phyloP scores from a whole-genome alignment of 306 rosid genomes.

The Cicer bijugum region DNA sequence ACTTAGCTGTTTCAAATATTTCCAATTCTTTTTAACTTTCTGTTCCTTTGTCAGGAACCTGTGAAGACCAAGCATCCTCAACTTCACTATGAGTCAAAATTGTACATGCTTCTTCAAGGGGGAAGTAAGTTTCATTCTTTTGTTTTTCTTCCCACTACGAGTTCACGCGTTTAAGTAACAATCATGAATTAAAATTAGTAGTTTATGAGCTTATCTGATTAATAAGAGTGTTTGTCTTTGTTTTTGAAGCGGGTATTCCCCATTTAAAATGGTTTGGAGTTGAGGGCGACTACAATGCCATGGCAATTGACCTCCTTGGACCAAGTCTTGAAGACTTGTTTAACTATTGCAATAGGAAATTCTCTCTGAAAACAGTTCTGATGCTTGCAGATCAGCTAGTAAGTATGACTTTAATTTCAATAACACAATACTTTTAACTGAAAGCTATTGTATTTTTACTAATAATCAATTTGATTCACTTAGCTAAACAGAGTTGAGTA shows the following conservation, averaged over 20 bases:
- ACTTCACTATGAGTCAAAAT: constrained; percentile 95
- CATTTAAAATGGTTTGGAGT: constrained; percentile 97
- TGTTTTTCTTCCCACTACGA: constrained; percentile 15
- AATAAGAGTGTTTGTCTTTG: constrained; percentile 16
- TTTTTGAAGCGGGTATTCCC: constrained; percentile 84
- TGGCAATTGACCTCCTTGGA: constrained; percentile 98
- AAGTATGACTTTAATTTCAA: constrained; percentile 50
- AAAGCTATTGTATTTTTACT: constrained; percentile 43
- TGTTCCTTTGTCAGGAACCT: constrained; percentile 67
- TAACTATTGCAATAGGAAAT: constrained; percentile 87
- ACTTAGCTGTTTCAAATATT: constrained; percentile 13
- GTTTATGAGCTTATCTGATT: constrained; percentile 36
- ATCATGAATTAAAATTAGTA: constrained; percentile 18
- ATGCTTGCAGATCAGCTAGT: constrained; percentile 99
- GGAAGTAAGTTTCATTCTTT: constrained; percentile 70
- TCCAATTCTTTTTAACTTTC: constrained; percentile 3
- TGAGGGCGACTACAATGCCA: constrained; percentile 94
- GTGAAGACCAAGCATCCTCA: constrained; percentile 98
- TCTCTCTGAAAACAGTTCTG: constrained; percentile 86
- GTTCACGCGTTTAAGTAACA: constrained; percentile 12
- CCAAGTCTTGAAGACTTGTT: constrained; percentile 97
- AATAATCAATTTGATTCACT: constrained; percentile 34
- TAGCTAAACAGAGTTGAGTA: constrained; percentile 97
- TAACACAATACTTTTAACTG: constrained; percentile 21
- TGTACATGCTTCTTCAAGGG: constrained; percentile 98